phyloP scores from a whole-genome alignment of 2,329 filamentous ascomycete species.

The Fusarium musae region DNA sequence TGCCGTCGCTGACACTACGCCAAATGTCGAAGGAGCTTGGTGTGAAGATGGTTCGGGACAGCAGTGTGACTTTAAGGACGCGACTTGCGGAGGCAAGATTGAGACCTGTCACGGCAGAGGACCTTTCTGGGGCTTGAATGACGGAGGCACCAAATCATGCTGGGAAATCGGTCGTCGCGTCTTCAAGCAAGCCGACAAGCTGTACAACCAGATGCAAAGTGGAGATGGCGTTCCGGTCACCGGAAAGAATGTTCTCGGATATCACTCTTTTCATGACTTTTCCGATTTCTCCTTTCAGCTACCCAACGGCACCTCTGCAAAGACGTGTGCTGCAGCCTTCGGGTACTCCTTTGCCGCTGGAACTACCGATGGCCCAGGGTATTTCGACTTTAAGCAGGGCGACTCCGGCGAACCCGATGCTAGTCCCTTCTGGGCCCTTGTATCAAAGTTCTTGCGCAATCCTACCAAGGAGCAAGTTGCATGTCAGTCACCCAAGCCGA shows the following conservation, averaged over 20 bases:
- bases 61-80: conserved; percentile 7
- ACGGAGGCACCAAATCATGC: conserved; percentile 1
- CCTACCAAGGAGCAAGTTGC: not conserved
- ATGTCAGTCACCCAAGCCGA: not conserved
- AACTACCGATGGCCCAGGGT: conserved; percentile 2
- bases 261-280: conserved; percentile 10
- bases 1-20: not conserved
- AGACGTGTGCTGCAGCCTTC: not conserved
- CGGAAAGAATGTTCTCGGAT: not conserved
- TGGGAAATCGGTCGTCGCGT: conserved; percentile 14
- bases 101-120: not conserved
- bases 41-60: conserved; percentile 4
- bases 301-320: not conserved
- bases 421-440: not conserved
- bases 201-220: not conserved
- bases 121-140: conserved; percentile 4
- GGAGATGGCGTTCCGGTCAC: not conserved
- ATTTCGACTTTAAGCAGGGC: conserved; percentile 12
- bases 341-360: conserved; percentile 1
- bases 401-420: conserved; percentile 2
- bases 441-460: conserved; percentile 4
- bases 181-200: not conserved
- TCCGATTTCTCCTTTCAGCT: not conserved
- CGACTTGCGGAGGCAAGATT: not conserved
- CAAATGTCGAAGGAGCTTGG: conserved; percentile 11